Base-by-base conservation (phyloP, 148 eudicot genomes). In the Dianthus caryophyllus region DNA sequence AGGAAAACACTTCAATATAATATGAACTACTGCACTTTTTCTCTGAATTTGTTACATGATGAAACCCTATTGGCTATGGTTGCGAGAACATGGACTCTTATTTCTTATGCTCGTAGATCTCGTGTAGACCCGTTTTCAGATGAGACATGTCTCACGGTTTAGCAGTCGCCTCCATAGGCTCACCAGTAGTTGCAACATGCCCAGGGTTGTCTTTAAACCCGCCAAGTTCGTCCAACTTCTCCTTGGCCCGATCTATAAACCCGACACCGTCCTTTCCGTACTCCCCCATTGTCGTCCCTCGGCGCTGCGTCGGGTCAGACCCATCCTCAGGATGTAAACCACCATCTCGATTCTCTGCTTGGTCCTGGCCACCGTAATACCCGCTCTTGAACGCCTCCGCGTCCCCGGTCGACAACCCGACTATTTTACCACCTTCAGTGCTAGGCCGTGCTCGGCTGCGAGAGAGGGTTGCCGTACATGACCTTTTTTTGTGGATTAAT, bases 271-370 rank as follows among this genome's bases (percentile, higher is more conserved):
- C 51, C 20, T 6, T n/a, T 0, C 52, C 68, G 12, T 71, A 71
- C 68, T 71, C 74, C 16, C 74, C 62, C 30, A 63, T 64, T 1
- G 75, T 71, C 16, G 69, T 52, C 31, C 75, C 75, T 31, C 47
- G 54, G 9, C 69, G 29, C 22, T 54, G 64, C 0, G 69, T 71
- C n/a, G 69, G 75, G 46, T 71, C 75, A 49, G 50, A 10, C 13
- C 52, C 69, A 4, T 43, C 55, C 13, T 41, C 63, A 9, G 55
- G 56, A 24, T 20, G 14, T 16, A 3, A 51, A 1, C 16, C 21
- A 53, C 44, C 26, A 48, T 38, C 15, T 20, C 18, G 18, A 9
- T 1, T 36, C 18, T 29, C 30, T 22, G 17, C 20, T 18, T 53
- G 68, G 6, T 61, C 52, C 17, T 64, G 44, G 31, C 69, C 69